A percentile compares a stretch with the other conserved stretches of the same genome.
Evolutionary conservation across 768 basidiomycete species (phyloP).

Genomic region (Termitomyces sp.): DNA sequence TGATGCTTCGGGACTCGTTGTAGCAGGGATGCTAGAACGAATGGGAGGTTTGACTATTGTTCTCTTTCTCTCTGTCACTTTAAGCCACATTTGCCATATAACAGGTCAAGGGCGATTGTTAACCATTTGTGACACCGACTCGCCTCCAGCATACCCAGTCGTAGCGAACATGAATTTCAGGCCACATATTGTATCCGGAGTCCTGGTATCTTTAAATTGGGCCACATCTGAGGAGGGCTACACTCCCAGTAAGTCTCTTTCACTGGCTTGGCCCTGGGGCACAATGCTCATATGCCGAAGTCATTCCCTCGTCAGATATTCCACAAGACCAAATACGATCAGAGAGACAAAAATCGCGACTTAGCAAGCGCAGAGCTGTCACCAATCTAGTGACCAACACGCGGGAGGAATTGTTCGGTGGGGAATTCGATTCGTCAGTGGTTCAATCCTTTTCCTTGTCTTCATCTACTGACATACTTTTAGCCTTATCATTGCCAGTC

Average conservation of each 20-base stretch:
- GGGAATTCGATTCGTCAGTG: conserved; percentile 83
- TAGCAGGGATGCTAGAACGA: conserved; percentile 79
- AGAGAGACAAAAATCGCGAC: conserved; percentile 62
- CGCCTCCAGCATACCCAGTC: conserved; percentile 87
- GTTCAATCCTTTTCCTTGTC: background rate
- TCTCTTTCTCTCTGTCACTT: background rate
- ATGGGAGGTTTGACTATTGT: conserved; percentile 59
- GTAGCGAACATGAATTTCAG: conserved; percentile 84
- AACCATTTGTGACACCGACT: conserved; percentile 84
- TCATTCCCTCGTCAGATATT: conserved; percentile 54
- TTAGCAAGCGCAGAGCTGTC: conserved; percentile 75
- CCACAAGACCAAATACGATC: conserved; percentile 56
- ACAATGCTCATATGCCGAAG: conserved; percentile 25
- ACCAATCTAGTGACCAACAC: conserved; percentile 53
- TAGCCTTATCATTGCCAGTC: conserved; percentile 75
- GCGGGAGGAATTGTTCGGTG: conserved; percentile 77
- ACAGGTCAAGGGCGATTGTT: conserved; percentile 76
- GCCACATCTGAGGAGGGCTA: conserved; percentile 79
- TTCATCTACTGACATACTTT: background rate
- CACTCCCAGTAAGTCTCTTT: conserved; percentile 43
- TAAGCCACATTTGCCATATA: background rate
- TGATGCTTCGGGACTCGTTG: conserved; percentile 84
- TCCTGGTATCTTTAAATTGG: conserved; percentile 82
- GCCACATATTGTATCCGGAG: conserved; percentile 39
- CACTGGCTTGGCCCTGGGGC: background rate